Percentiles rank a stretch among this genome's conserved stretches.
These are phyloP conservation scores for Phalaenopsis aphrodite DNA, from an alignment of 106 monocot species.

Conservation along the genomic window DNA sequence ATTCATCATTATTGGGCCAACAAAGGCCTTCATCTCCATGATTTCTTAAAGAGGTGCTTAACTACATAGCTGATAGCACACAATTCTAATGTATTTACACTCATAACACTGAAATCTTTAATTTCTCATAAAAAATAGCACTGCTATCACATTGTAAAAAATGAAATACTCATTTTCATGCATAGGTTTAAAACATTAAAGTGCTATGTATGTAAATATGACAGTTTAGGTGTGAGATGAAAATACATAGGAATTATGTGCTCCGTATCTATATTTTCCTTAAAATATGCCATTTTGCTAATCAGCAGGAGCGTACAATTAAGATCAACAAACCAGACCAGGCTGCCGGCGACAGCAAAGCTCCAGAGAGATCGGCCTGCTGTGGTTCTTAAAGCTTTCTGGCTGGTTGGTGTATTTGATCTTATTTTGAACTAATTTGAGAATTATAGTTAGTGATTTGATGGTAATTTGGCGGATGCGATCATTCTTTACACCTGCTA, in stretches of 20 bases:
- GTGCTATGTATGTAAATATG: no score
- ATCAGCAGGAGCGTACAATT: conserved; percentile 53
- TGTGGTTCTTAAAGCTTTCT: conserved; percentile 34
- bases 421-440: conserved; percentile 4
- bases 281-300: neutral
- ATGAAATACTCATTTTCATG: no score
- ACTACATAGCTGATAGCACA: no score
- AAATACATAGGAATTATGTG: no score
- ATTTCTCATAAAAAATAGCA: no score
- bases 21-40: neutral
- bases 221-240: no score
- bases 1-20: neutral
- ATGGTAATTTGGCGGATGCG: conserved; percentile 6
- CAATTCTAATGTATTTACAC: no score
- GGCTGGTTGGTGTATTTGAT: neutral
- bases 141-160: no score
- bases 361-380: conserved; percentile 59
- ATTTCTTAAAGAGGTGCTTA: no score
- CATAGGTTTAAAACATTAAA: no score
- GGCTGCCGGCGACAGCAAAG: conserved; percentile 32
- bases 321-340: conserved; percentile 71
- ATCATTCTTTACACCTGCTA: conserved; percentile 18
- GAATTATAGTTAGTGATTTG: conserved; percentile 1
- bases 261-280: no score
- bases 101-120: no score